Evolutionary conservation across 306 rosid species (phyloP).

Genomic region (Cicer chorassanicum): DNA sequence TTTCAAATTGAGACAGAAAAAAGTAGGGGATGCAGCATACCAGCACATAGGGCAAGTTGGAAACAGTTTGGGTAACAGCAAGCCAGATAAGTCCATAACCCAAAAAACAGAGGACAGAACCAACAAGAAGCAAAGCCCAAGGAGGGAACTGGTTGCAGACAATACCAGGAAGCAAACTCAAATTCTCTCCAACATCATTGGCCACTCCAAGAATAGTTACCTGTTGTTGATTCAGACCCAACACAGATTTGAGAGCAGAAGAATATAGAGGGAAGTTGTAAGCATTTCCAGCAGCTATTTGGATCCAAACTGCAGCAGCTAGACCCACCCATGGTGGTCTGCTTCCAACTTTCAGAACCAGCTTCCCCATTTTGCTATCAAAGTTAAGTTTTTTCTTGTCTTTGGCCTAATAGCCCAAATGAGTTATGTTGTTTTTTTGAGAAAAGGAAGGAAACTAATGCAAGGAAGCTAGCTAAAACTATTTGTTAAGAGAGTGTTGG

Average conservation of each 20-base stretch:
- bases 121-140: slow-evolving; percentile 76
- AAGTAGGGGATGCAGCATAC: slow-evolving; percentile 37
- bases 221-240: slow-evolving; percentile 77
- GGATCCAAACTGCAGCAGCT: slow-evolving; percentile 85
- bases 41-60: slow-evolving; percentile 62
- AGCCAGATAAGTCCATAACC: slow-evolving; percentile 88
- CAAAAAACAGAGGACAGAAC: slow-evolving; percentile 61
- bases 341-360: slow-evolving; percentile 73
- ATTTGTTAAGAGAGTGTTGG: too few relatives aligned
- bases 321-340: slow-evolving; percentile 97
- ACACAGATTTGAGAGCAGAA: slow-evolving; percentile 67
- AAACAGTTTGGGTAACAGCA: slow-evolving; percentile 55
- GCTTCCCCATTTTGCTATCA: slow-evolving; percentile 46
- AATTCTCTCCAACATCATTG: slow-evolving; percentile 73
- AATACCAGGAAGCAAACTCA: slow-evolving; percentile 71
- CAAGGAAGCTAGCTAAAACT: background rate
- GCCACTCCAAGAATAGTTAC: slow-evolving; percentile 83
- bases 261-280: slow-evolving; percentile 82
- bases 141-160: slow-evolving; percentile 86
- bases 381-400: background rate
- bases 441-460: background rate
- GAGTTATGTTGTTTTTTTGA: background rate
- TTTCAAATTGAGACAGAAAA: too few relatives aligned
- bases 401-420: background rate
- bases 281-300: slow-evolving; percentile 65